Evolutionary conservation across 106 monocot genomes (phyloP), one percentile per base, ranked within the genome.

Genomic region (Amphibolis antarctica): DNA sequence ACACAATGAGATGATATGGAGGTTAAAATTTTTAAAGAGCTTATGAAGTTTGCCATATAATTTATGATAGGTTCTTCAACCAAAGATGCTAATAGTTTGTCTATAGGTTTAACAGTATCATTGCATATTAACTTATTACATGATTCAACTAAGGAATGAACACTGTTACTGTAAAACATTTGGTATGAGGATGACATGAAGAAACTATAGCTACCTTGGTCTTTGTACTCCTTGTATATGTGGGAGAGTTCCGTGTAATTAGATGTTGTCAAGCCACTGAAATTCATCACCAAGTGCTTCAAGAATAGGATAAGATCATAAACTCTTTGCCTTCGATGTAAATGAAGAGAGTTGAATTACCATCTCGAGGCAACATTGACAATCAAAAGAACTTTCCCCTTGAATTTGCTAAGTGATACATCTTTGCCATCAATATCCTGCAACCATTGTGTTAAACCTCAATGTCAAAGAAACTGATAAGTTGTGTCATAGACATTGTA

Each of bases 331-430:
- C 36, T 4, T 36, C 36, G 7, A 36, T 36, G 36, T 36, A 36
- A 42, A 60, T 20, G 29, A 60, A 60, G 20, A 31, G 31, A 42
- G 1, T 21, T 19, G 18, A 10, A 46, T 61, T 84, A 90, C 96
- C 96, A 96, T 80, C 69, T 84, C 22, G 96, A 96, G 74, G 96
- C 96, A 75, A 96, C 96, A 79, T 96, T 96, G 54, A 96, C 96
- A 68, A 96, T 85, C 62, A 96, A 65, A 17, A 87, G 70, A 65
- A 80, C 70, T 64, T 90, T 96, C 22, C 86, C 90, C 74, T 90
- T 90, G 82, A 90, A 96, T 75, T 90, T 96, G 76, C 21, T 87
- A 28, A 96, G 86, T 64, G 86, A 72, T 53, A 87, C 76, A 80
- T 90, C 82, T 63, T 96, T 96, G 42, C 84, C 96, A 67, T 96